Conservation (phyloP, 352 stramenopile species). For the Phytophthora brassicae region DNA sequence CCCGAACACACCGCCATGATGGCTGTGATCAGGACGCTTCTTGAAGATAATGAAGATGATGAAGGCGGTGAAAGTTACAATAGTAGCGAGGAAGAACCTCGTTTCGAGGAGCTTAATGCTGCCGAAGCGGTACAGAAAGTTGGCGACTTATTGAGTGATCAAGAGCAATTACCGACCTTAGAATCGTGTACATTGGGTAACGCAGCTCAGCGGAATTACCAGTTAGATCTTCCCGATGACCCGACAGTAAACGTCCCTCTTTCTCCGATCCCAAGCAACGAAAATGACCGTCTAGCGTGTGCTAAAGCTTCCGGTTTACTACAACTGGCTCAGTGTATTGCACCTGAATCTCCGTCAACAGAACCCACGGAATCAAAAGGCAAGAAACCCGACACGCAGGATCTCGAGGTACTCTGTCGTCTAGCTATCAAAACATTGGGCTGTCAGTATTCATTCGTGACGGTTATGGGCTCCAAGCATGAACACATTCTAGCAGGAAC, state of each 20-base stretch:
- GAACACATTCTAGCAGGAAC: conserved; percentile 44
- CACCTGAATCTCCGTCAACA: conserved; percentile 2
- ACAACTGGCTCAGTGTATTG: conserved; percentile 8
- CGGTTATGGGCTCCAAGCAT: conserved; percentile 44
- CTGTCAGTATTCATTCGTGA: conserved; percentile 46
- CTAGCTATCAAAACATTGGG: conserved; percentile 42
- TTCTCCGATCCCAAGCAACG: conserved; percentile 22
- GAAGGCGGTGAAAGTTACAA: neutral
- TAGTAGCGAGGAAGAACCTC: neutral
- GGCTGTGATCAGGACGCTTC: conserved; percentile 24
- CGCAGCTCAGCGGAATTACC: conserved; percentile 4
- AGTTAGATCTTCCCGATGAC: conserved; percentile 7
- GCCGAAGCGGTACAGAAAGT: conserved; percentile 4
- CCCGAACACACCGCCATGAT: conserved; percentile 13
- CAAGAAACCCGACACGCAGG: conserved; percentile 24
- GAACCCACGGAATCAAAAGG: conserved; percentile 2
- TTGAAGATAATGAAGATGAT: neutral
- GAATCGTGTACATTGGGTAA: conserved; percentile 18
- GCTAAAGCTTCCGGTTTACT: conserved; percentile 2
- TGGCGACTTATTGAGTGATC: neutral
- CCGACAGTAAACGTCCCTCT: conserved; percentile 7
- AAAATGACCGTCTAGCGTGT: conserved; percentile 18
- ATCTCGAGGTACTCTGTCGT: conserved; percentile 53
- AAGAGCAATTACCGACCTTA: conserved; percentile 6
- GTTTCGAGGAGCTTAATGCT: conserved; percentile 7